Evolutionary conservation across 352 stramenopile species (phyloP), one percentile per base, ranked within the genome.

Genomic region (Pseudoperonospora humuli): DNA sequence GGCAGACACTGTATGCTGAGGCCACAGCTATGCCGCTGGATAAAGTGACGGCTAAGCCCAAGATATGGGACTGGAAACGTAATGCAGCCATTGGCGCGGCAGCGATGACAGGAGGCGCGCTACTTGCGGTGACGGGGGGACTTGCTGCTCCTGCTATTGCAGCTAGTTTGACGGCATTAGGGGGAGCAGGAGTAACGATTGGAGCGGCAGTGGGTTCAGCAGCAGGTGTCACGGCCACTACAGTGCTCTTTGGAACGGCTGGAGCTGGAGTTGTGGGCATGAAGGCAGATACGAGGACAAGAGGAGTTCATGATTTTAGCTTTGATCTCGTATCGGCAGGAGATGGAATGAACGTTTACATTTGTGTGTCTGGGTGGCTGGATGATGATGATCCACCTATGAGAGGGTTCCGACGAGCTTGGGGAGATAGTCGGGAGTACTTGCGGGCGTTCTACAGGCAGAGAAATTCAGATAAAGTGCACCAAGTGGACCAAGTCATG

Each of bases 281-380:
- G 60, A 93, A 93, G 57, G 79, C 74, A 5, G 81, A 93, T 28
- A 70, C 66, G 0, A 63, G 81, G 7, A 91, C 78, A 1, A 61
- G 72, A 24, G 76, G 78, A 1, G 77, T 93, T 0, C 75, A 89
- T 31, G 70, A 90, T 29, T 89, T 93, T 44, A 61, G 66, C 28
- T 93, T 93, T 41, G 78, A 93, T 46, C 60, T 93, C 15, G 57
- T 93, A 7, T 84, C 81, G 8, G 62, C 78, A 0, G 81, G 81
- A 26, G 75, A 89, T 28, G 74, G 81, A 17, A 90, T 93, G 81
- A 88, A 89, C 33, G 81, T 93, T 21, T 93, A 93, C 63, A 85
- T 93, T 48, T 93, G 81, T 46, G 50, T 93, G 14, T 84, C 76
- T 5, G 81, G 81, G 0, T 93, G 81, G 81, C 54, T 93, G 13